Base-by-base conservation (phyloP, 106 monocot species). In the Amphibolis antarctica region DNA sequence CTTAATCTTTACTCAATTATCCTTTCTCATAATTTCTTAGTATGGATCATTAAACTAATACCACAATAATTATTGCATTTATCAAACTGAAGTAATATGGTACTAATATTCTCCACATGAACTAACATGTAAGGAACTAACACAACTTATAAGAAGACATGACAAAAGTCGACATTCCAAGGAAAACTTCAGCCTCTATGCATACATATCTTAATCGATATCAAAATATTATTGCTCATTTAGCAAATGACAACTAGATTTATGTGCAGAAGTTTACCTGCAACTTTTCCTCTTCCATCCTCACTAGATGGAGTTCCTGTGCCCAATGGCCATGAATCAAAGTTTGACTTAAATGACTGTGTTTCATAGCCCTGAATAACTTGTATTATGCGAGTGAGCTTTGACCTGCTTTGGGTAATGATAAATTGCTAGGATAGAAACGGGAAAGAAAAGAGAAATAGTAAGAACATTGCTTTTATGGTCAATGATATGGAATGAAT, bases 211-310 rank as follows among this genome's bases (percentile, higher is more conserved):
- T 36, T 36, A 36, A 36, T 36, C 7, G 36, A 7, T 36, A 36
- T 36, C 36, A 36, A 36, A 36, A 36, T 36, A 4, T 36, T 36
- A 36, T 49, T 17, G 17, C 3, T 49, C 49, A 49, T 49, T 3
- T 49, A 12, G 12, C 49, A 17, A 12, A 14, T n/a, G n/a, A 3
- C n/a, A 14, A 0, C 49, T 17, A 17, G 49, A 19, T 49, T 17
- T 7, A 12, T 28, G 22, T 51, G 21, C 14, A 42, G 30, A 14
- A 5, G 4, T 50, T 5, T 81, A 93, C 93, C 93, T 77, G 89
- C 85, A 47, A 93, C 93, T 83, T 89, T 93, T 74, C 93, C 93
- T 79, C 86, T 73, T 68, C 93, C 93, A 42, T 93, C 93, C 73
- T 93, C 93, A 42, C 74, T 73, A 49, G 72, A 64, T 65, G 77